phyloP scores from a whole-genome alignment of 2,329 filamentous ascomycete species.

The Dissoconium aciculare region DNA sequence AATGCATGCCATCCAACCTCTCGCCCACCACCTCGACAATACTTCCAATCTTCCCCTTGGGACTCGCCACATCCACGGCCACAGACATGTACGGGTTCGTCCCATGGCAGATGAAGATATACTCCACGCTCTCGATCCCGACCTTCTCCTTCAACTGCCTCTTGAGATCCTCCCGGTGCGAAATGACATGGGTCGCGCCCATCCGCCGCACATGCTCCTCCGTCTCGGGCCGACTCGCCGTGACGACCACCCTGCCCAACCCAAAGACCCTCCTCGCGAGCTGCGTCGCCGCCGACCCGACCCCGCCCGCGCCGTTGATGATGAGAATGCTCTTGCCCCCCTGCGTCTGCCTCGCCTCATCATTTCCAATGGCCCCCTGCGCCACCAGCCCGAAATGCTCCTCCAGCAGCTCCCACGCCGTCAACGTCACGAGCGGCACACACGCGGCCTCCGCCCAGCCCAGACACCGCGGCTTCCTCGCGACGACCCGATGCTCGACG shows the following conservation, averaged over 20 bases:
- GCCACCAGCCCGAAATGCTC: slow-evolving; percentile 32
- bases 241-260: slow-evolving; percentile 25
- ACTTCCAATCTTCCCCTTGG: slow-evolving; percentile 7
- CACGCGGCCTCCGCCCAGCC: slow-evolving; percentile 29
- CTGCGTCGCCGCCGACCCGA: slow-evolving; percentile 32
- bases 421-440: slow-evolving; percentile 32
- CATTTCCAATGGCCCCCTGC: slow-evolving; percentile 26
- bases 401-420: slow-evolving; percentile 32
- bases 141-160: slow-evolving; percentile 20
- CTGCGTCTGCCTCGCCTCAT: slow-evolving; percentile 21
- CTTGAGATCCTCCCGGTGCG: slow-evolving; percentile 28
- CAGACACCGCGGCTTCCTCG: slow-evolving; percentile 27
- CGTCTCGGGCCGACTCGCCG: slow-evolving; percentile 29
- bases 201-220: slow-evolving; percentile 25
- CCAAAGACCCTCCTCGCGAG: slow-evolving; percentile 22
- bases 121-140: slow-evolving; percentile 8
- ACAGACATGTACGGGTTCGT: slow-evolving; percentile 7
- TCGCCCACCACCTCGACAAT: slow-evolving; percentile 10
- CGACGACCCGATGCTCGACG: slow-evolving; percentile 28
- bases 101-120: slow-evolving; percentile 10
- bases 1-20: slow-evolving; percentile 5
- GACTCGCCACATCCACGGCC: slow-evolving; percentile 7
- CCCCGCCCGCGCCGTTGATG: slow-evolving; percentile 33
- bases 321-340: slow-evolving; percentile 24
- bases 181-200: slow-evolving; percentile 31